Percentiles rank a stretch among this genome's conserved stretches.
Evolutionary conservation across 202 grass and related monocot species (phyloP).

Genomic region (Bolboschoenoplectus hybrid): DNA sequence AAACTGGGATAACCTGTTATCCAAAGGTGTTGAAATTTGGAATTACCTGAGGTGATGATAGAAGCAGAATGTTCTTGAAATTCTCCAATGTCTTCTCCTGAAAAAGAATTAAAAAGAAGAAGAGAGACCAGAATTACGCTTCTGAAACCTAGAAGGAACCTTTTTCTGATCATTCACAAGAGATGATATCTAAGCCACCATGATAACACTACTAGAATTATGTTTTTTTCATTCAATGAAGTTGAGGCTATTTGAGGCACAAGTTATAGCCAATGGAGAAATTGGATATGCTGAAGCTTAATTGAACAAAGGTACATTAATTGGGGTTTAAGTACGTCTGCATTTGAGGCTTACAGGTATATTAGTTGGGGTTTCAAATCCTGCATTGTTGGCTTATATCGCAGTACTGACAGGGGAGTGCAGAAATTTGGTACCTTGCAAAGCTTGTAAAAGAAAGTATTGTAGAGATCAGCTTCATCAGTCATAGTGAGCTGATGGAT

Average conservation of each 20-base stretch:
- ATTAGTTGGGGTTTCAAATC: not conserved
- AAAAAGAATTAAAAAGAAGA: conserved; percentile 40
- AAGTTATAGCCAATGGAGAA: not conserved
- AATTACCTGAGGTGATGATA: conserved; percentile 96
- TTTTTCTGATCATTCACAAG: not conserved
- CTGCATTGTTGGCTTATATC: not conserved
- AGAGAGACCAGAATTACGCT: not conserved
- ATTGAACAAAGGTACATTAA: conserved; percentile 5
- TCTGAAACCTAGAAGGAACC: conserved; percentile 12
- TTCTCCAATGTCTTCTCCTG: conserved; percentile 93
- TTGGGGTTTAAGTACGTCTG: not conserved
- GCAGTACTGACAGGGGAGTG: not conserved
- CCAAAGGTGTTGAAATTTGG: conserved; percentile 9
- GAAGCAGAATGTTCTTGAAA: conserved; percentile 88
- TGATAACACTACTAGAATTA: not conserved
- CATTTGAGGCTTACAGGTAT: not conserved
- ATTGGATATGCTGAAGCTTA: not conserved
- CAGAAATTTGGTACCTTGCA: conserved; percentile 61
- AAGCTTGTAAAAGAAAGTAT: conserved; percentile 86
- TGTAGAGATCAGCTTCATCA: conserved; percentile 71
- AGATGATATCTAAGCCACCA: not conserved
- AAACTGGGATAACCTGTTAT: not conserved
- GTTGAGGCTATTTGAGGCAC: not conserved
- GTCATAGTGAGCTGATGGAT: conserved; percentile 94
- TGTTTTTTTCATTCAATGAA: not conserved